Conservation (phyloP, 2,329 filamentous ascomycete genomes). For the Colletotrichum australisinense region DNA sequence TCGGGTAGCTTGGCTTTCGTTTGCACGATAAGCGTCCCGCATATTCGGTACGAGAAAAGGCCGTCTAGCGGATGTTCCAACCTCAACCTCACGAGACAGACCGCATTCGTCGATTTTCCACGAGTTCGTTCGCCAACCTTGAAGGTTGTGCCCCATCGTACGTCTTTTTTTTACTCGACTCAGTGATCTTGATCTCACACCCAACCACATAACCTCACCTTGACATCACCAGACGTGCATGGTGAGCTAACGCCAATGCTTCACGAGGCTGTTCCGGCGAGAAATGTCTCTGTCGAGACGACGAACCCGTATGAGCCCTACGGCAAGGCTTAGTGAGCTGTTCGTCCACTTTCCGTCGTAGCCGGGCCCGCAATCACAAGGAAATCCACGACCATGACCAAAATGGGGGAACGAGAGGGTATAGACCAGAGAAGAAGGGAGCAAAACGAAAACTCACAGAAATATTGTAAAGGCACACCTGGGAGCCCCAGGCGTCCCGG, state of each 20-base stretch:
- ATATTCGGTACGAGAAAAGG: background rate
- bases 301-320: slow-evolving; percentile 34
- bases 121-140: too few species aligned
- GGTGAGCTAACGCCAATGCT: background rate
- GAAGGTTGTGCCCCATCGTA: background rate
- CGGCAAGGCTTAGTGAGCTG: background rate
- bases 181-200: background rate
- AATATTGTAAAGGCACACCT: slow-evolving; percentile 28
- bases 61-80: background rate
- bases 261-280: slow-evolving; percentile 22
- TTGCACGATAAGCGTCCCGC: background rate
- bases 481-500: slow-evolving; percentile 21
- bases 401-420: background rate
- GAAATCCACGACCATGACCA: background rate
- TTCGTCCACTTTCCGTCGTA: background rate
- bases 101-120: too few species aligned
- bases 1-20: background rate
- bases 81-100: background rate
- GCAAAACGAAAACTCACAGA: slow-evolving; percentile 11
- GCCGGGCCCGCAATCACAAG: background rate
- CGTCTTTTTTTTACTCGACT: background rate
- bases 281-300: slow-evolving; percentile 15
- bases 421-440: too few species aligned
- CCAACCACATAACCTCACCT: background rate
- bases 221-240: background rate